Percentiles rank a stretch among this genome's conserved stretches.
Conservation (phyloP, 139 green algal genomes). For the Mesotaenium endlicherianum region DNA sequence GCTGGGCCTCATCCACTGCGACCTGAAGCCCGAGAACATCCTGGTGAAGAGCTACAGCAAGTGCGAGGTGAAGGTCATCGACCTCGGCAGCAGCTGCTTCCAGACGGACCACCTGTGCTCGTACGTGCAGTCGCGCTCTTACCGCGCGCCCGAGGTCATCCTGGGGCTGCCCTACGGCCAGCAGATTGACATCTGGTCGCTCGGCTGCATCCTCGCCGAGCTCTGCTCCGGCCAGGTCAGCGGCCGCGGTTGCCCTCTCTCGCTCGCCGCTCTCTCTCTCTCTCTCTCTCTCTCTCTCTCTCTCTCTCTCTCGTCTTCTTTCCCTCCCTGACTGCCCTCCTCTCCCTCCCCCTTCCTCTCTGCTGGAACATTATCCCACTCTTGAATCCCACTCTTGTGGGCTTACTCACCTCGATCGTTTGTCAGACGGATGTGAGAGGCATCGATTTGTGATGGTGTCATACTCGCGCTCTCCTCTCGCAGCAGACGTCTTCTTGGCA, state of each 20-base stretch:
- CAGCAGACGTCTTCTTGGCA: background rate
- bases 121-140: slow-evolving; percentile 90
- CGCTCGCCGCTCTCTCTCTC: background rate
- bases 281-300: background rate
- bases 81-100: slow-evolving; percentile 92
- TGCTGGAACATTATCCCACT: background rate
- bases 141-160: slow-evolving; percentile 70
- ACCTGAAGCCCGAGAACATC: slow-evolving; percentile 98
- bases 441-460: background rate
- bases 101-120: slow-evolving; percentile 82
- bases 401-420: background rate
- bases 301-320: background rate
- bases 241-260: too few relatives aligned
- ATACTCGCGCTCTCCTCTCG: background rate
- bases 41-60: slow-evolving; percentile 84
- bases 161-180: slow-evolving; percentile 34
- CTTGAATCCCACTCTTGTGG: background rate
- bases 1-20: slow-evolving; percentile 86
- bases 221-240: slow-evolving; percentile 74
- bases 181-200: slow-evolving; percentile 92
- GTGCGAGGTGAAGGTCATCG: slow-evolving; percentile 80
- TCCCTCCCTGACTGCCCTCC: background rate
- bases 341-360: background rate
- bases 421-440: too few relatives aligned
- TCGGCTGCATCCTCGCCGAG: slow-evolving; percentile 96